Percentiles rank a stretch among this genome's conserved stretches.
These are phyloP conservation scores for Solanum chaucha DNA, from an alignment of 257 asterid genomes.

Conservation along the genomic window DNA sequence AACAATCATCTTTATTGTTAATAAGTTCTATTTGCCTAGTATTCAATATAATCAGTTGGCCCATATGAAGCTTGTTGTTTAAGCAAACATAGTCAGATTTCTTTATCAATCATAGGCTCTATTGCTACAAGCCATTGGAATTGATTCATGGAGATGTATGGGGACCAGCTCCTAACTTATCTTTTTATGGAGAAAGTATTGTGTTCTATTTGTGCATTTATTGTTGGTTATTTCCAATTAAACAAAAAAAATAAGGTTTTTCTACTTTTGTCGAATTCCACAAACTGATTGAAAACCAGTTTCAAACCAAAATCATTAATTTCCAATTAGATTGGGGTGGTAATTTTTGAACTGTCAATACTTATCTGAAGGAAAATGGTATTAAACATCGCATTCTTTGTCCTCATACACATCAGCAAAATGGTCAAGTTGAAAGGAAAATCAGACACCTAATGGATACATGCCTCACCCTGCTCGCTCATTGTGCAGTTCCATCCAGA, in stretches of 20 bases:
- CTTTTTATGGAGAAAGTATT: not conserved
- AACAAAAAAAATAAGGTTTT: not conserved
- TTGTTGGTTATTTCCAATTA: not conserved
- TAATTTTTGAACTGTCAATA: too few relatives aligned
- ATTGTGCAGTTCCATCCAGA: not conserved
- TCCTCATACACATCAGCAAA: not conserved
- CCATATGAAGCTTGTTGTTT: not conserved
- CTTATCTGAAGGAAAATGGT: not conserved
- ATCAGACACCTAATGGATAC: not conserved
- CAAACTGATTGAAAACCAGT: not conserved
- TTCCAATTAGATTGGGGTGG: not conserved
- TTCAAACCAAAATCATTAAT: not conserved
- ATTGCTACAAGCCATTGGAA: not conserved
- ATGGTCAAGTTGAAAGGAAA: not conserved
- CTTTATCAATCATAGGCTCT: not conserved
- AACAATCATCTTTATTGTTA: not conserved
- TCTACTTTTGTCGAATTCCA: not conserved
- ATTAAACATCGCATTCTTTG: not conserved
- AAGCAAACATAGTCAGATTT: not conserved
- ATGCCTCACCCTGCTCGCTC: not conserved
- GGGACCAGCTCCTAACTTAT: not conserved
- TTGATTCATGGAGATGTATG: not conserved
- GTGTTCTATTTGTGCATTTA: not conserved
- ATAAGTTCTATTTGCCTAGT: not conserved
- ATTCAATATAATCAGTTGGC: not conserved